Evolutionary conservation across 1,284 basidiomycete genomes (phyloP).

Genomic region (Pisolithus thermaeus): DNA sequence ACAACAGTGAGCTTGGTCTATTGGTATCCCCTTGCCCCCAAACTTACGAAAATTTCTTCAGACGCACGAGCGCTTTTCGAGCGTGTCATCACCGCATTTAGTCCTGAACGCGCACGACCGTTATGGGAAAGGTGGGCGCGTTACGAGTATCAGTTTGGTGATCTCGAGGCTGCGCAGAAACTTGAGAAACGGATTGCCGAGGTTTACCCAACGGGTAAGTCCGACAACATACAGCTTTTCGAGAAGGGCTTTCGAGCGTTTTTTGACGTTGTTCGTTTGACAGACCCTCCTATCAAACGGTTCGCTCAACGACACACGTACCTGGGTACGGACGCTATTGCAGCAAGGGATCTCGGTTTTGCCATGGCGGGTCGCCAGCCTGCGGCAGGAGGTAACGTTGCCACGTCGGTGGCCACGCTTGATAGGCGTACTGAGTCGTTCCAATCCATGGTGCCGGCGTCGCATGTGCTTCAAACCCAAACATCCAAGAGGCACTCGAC

Average conservation of each 20-base stretch:
- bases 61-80: slow-evolving; percentile 97
- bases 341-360: slow-evolving; percentile 82
- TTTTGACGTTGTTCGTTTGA: neutral
- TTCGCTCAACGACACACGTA: slow-evolving; percentile 91
- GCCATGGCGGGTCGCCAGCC: slow-evolving; percentile 43
- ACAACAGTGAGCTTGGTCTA: slow-evolving; percentile 67
- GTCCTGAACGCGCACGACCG: slow-evolving; percentile 74
- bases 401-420: slow-evolving; percentile 27
- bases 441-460: slow-evolving; percentile 32
- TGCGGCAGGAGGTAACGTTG: slow-evolving; percentile 14
- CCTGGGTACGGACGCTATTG: slow-evolving; percentile 83
- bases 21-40: neutral
- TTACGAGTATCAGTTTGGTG: slow-evolving; percentile 94
- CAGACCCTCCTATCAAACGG: slow-evolving; percentile 86
- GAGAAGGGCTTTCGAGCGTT: neutral
- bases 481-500: slow-evolving; percentile 21
- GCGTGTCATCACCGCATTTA: slow-evolving; percentile 74
- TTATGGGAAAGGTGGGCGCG: slow-evolving; percentile 96
- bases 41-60: slow-evolving; percentile 27
- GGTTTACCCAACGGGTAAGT: slow-evolving; percentile 75
- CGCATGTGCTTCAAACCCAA: slow-evolving; percentile 24
- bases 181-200: slow-evolving; percentile 87
- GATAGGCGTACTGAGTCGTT: slow-evolving; percentile 44
- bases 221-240: neutral
- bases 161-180: slow-evolving; percentile 84